Base-by-base conservation (phyloP, 306 rosid species). In the Sindora glabra region DNA sequence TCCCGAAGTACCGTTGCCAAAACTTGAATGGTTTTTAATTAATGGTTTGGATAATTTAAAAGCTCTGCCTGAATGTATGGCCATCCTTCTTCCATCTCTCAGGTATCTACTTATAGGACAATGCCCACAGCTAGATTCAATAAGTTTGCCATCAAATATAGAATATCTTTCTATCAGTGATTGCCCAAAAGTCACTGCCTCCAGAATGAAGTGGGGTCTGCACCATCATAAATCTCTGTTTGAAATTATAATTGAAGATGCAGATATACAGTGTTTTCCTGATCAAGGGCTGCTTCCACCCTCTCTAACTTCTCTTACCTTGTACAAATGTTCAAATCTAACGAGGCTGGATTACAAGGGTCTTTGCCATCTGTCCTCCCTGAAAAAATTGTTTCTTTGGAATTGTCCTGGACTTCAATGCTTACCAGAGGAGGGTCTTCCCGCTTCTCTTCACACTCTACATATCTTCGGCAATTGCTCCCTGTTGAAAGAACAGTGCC, bases 61-160 rank as follows among this genome's bases (percentile, higher is more conserved):
- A n/a, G n/a, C n/a, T n/a, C n/a, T n/a, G n/a, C n/a, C n/a, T 0
- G 70, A 38, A 13, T 13, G 34, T 13, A 71, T 71, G 70, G 21
- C 47, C 15, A 27, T 8, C 36, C 24, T 55, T n/a, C 45, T 65
- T 65, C 72, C 63, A 15, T 65, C 42, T 0, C 29, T 60, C 17
- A 6, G 10, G n/a, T 0, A 0, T 0, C 0, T 59, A 12, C 0
- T 2, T 0, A 6, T 44, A 12, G 0, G 0, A 0, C 0, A 6
- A 2, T 64, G 69, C 17, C 32, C 60, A 25, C 29, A 36, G 10
- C 0, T 64, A 1, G 49, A 49, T 9, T 63, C 59, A 24, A 34
- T 63, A 6, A 52, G 23, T 0, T 51, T 39, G 51, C 61, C 70
- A 10, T 1, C 24, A 22, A 51, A 52, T 26, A 8, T 51, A 2